Base-by-base conservation (phyloP, 805 yeast genomes). In the Deakozyma indianensis region DNA sequence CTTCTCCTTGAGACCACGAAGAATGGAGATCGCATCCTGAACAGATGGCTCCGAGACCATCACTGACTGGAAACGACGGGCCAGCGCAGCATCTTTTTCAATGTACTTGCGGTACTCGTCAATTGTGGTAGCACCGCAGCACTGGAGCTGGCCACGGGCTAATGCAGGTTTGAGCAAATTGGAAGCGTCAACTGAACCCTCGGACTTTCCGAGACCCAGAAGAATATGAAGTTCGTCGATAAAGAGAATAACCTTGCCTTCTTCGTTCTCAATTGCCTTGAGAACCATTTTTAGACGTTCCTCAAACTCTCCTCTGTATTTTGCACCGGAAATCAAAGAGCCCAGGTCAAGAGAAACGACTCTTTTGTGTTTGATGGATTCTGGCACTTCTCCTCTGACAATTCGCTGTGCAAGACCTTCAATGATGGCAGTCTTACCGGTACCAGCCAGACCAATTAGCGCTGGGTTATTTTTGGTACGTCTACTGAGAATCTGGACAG, bases 11-110 rank as follows among this genome's bases (percentile, higher is more conserved):
- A 90, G 71, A 3, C 98, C 98, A 58, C 98, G 76, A 48, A 92
- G 68, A 49, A 90, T 90, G 23, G 94, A 81, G 45, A 90, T 86
- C 0, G 96, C 81, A 60, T 90, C 96, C 49, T 82, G 79, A 2
- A 88, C 95, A 3, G 82, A 69, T 16, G 98, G 98, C 58, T 92
- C 97, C 48, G 76, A 77, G 29, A 90, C 80, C 48, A 75, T 57
- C 24, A 90, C 94, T 1, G 95, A 83, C 55, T 90, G 95, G 62
- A 90, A 88, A 54, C 98, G 73, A 66, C 98, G 76, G 66, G 90
- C 98, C 62, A 92, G 90, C 1, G 98, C 98, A 63, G 96, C 98
- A 65, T 92, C 98, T 64, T 90, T 90, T 60, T 92, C 87, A 49
- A 92, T 80, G 59, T 82, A 78, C 59, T 87, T 80, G 60, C 97